Percentiles rank a stretch among this genome's conserved stretches.
Conservation (phyloP, 1,284 basidiomycete genomes). For the Mycosarcoma mackinlayi region DNA sequence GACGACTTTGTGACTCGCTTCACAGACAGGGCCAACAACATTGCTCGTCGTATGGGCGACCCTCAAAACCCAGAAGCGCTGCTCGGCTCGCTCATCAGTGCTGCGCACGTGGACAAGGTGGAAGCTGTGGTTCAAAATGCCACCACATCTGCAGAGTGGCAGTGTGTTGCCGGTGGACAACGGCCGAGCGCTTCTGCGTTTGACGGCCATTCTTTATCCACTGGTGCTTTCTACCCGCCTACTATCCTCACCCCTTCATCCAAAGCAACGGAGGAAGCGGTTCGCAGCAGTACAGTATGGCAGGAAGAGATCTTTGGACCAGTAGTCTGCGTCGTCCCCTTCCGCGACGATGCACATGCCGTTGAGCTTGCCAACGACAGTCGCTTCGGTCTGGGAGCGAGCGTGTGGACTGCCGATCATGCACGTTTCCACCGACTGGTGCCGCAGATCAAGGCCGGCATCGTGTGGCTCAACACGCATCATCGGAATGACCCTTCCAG, state of each 20-base stretch:
- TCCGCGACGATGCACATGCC: slow-evolving; percentile 74
- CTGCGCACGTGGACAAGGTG: slow-evolving; percentile 75
- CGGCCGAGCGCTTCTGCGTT: slow-evolving; percentile 74
- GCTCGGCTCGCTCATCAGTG: slow-evolving; percentile 81
- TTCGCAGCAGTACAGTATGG: slow-evolving; percentile 74
- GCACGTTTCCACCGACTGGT: slow-evolving; percentile 21
- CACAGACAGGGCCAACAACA: slow-evolving; percentile 75
- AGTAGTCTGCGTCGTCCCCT: slow-evolving; percentile 73
- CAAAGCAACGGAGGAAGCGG: slow-evolving; percentile 48
- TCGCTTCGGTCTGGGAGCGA: slow-evolving; percentile 82
- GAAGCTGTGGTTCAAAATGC: slow-evolving; percentile 73
- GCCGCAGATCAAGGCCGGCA: slow-evolving; percentile 69
- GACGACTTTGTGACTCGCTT: slow-evolving; percentile 76
- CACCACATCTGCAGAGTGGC: slow-evolving; percentile 65
- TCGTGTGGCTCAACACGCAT: slow-evolving; percentile 86
- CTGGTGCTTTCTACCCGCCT: slow-evolving; percentile 80
- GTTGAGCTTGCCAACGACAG: slow-evolving; percentile 78
- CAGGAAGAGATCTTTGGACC: slow-evolving; percentile 83
- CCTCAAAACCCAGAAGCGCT: slow-evolving; percentile 77
- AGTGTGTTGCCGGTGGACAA: slow-evolving; percentile 75
- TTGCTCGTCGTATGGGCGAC: slow-evolving; percentile 78
- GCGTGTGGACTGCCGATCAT: slow-evolving; percentile 78
- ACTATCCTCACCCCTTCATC: slow-evolving; percentile 73
- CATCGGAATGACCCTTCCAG: slow-evolving; percentile 87
- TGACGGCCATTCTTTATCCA: slow-evolving; percentile 77